These are phyloP conservation scores for Sugiyamaella valdiviana DNA, from an alignment of 805 yeast species.

Conservation along the genomic window DNA sequence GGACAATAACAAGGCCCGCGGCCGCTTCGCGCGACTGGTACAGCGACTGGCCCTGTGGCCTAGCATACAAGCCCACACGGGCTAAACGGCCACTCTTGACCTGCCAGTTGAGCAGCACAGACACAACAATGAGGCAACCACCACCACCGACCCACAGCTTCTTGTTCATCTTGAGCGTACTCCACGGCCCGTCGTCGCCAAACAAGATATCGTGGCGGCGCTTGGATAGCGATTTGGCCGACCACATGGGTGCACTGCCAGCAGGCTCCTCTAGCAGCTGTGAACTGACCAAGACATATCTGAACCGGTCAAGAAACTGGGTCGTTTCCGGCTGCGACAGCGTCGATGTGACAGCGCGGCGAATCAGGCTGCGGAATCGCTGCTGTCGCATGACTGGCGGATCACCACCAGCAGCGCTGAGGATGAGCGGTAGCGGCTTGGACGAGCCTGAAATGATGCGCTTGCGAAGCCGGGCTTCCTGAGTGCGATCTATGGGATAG, in stretches of 20 bases:
- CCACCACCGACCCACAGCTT: slow-evolving; percentile 32
- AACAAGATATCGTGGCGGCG: slow-evolving; percentile 16
- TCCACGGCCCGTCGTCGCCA: slow-evolving; percentile 21
- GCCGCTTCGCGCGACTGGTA: slow-evolving; percentile 4
- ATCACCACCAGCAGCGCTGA: slow-evolving; percentile 8
- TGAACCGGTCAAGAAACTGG: slow-evolving; percentile 45
- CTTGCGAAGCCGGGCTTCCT: background rate
- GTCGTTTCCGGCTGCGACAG: slow-evolving; percentile 27
- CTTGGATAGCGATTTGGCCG: slow-evolving; percentile 6
- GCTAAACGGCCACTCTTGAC: slow-evolving; percentile 5
- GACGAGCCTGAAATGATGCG: slow-evolving; percentile 1
- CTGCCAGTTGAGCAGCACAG: slow-evolving; percentile 30
- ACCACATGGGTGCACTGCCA: slow-evolving; percentile 3
- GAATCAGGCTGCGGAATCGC: slow-evolving; percentile 23
- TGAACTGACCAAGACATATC: slow-evolving; percentile 45
- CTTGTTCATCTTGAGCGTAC: slow-evolving; percentile 12
- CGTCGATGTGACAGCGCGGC: slow-evolving; percentile 23
- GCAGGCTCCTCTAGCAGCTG: slow-evolving; percentile 33
- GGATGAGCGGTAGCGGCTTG: slow-evolving; percentile 14
- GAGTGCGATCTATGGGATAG: background rate
- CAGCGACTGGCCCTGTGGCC: slow-evolving; percentile 4
- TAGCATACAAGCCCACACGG: background rate
- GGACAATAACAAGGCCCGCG: slow-evolving; percentile 24
- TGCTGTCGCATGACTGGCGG: slow-evolving; percentile 14
- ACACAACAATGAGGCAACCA: slow-evolving; percentile 32